Percentiles rank a stretch among this genome's conserved stretches.
phyloP scores from a whole-genome alignment of 2,329 filamentous ascomycete genomes.

The Colletotrichum destructivum region DNA sequence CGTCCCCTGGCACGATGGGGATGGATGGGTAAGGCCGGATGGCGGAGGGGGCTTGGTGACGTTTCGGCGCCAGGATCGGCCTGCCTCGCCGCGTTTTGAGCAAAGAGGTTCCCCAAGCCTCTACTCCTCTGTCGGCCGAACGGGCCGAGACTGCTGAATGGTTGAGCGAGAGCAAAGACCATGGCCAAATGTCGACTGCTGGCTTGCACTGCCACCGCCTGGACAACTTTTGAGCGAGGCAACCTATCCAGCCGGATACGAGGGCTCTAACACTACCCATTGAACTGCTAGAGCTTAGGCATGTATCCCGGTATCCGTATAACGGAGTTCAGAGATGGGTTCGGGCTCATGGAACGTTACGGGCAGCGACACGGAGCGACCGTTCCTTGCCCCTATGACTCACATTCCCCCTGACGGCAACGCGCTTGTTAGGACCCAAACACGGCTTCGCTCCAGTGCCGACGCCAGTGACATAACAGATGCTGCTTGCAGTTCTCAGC shows the following conservation, averaged over 20 bases:
- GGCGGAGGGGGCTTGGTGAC: slow-evolving; percentile 26
- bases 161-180: slow-evolving; percentile 32
- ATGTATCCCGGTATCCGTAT: no score
- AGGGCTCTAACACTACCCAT: not conserved
- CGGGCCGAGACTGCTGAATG: slow-evolving; percentile 7
- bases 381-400: not conserved
- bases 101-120: slow-evolving; percentile 23
- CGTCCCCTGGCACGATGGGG: slow-evolving; percentile 39
- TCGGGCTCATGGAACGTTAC: slow-evolving; percentile 31
- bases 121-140: not conserved
- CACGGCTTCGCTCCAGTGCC: not conserved
- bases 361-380: slow-evolving; percentile 4
- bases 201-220: slow-evolving; percentile 34
- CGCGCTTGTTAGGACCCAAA: not conserved
- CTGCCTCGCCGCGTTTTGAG: slow-evolving; percentile 22
- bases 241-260: slow-evolving; percentile 36
- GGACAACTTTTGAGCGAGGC: slow-evolving; percentile 24
- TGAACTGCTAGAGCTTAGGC: not conserved
- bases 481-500: not conserved
- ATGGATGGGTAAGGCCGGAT: slow-evolving; percentile 43
- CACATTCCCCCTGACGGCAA: not conserved
- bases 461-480: not conserved
- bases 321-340: not conserved
- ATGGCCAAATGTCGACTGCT: slow-evolving; percentile 26
- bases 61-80: slow-evolving; percentile 28